Evolutionary conservation across 352 stramenopile species (phyloP), one percentile per base, ranked within the genome.

Genomic region (Globisporangium orthogonon): DNA sequence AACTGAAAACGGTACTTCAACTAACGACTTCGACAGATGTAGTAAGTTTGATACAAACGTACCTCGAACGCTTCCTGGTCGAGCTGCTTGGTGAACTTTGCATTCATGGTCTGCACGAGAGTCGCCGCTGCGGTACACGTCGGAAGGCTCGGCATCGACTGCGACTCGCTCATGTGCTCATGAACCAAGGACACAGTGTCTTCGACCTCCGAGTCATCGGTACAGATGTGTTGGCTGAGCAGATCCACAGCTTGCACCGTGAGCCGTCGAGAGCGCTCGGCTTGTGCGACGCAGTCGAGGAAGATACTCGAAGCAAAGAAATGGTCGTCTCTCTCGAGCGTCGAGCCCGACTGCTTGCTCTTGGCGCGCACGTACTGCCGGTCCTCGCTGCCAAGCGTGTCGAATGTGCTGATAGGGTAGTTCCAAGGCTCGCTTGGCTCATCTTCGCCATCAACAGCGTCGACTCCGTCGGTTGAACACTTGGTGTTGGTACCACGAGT

Each of bases 291-390:
- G 57, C 75, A 86, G 56, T 89, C 77, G 10, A 89, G 57, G 43
- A 87, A 87, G 1, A 81, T 61, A 4, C 62, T 79, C 9, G 77
- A 87, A 3, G 72, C 65, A 28, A 89, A 89, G 70, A 83, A 86
- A 14, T 83, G 67, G 37, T 85, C 76, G 59, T 87, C 76, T 11
- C 76, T 71, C 59, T 86, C 69, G 17, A 86, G 31, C n/a, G 70
- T 75, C 37, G 65, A 72, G 28, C 69, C 67, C 15, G 60, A 71
- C 45, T 87, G 75, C 47, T 83, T 83, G 72, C 75, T 86, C 48
- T 76, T 76, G 50, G 69, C 66, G 18, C 79, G 77, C 14, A 89
- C 71, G 41, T 84, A 86, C 17, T 87, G 76, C 1, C 76, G 73
- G n/a, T 87, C 79, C 17, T 89, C 79, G 33, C 75, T 84, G 1